Base-by-base conservation (phyloP, 2,329 filamentous ascomycete genomes). In the Alternaria ventricosa region DNA sequence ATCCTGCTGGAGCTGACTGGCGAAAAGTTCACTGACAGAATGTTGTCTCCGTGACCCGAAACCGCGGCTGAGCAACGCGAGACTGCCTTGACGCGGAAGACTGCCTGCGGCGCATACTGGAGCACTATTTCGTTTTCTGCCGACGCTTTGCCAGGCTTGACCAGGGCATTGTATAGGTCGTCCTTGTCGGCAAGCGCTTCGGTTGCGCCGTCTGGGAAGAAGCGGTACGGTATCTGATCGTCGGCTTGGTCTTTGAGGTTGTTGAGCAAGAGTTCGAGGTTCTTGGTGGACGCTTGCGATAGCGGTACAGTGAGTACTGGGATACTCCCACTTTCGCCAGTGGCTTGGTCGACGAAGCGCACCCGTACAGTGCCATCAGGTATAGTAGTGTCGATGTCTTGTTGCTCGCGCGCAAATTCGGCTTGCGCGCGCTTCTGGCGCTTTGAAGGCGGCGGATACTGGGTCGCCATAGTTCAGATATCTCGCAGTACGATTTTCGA, bases 41-140 rank as follows among this genome's bases (percentile, higher is more conserved):
- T 98, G 4, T 94, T 90, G 79, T 97, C 92, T 43, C 94, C 94
- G 80, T 99, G 96, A 12, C 96, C 96, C 4, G 91, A 90, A 69
- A 98, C 96, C 57, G 90, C 90, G 64, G 94, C 92, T 7, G 94
- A 92, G 82, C 96, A 95, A 79, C 96, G 88, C 53, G 94, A 95
- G 45, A 97, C 94, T 11, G 93, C 92, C 73, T 96, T 94, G 23
- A 98, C 96, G 73, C 91, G 90, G 84, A 97, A 98, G 0, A 98
- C 92, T 22, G 95, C 93, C 80, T 99, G 95, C 0, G 96, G 95
- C 41, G 88, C 87, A 77, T 88, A 90, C 63, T 89, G 86, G 13
- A 91, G 85, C 44, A 86, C 84, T 25, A 91, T 83, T 33, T 86
- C 85, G 65, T 88, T 86, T 83, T 91, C 89, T 25, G 87, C 88